Conservation (phyloP, 495 filamentous ascomycete species). For the Trypethelium eluteriae region DNA sequence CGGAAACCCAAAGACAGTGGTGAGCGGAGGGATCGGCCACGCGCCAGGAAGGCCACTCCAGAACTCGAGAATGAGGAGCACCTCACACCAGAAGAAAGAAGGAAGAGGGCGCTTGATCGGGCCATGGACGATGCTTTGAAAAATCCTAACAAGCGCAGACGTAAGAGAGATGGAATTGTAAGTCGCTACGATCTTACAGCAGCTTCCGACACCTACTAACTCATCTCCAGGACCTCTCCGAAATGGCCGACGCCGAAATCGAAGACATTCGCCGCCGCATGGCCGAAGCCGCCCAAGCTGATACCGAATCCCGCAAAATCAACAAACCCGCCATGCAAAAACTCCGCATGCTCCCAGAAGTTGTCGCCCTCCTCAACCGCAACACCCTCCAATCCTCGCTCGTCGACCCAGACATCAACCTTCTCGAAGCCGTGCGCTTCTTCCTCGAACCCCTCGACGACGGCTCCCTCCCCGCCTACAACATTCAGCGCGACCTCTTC, state of each 20-base stretch:
- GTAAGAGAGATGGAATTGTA: conserved; percentile 85
- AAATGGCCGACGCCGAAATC: conserved; percentile 81
- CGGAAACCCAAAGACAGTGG: conserved; percentile 41
- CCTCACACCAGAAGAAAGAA: conserved; percentile 50
- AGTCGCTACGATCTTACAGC: conserved; percentile 33
- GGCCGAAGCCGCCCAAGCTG: conserved; percentile 81
- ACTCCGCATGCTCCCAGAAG: conserved; percentile 88
- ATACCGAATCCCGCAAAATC: conserved; percentile 68
- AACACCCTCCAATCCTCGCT: conserved; percentile 72
- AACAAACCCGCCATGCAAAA: conserved; percentile 83
- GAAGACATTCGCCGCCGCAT: conserved; percentile 80
- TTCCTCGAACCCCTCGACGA: conserved; percentile 90
- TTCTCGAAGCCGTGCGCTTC: conserved; percentile 88
- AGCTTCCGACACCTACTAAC: conserved; percentile 37
- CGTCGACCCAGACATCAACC: conserved; percentile 89
- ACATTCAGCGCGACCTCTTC: conserved; percentile 93
- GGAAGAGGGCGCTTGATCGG: conserved; percentile 59
- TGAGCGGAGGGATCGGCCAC: conserved; percentile 42
- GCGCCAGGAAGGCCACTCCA: conserved; percentile 40
- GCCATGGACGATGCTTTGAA: conserved; percentile 82
- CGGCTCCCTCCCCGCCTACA: conserved; percentile 86
- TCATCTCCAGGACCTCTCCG: conserved; percentile 59
- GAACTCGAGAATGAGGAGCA: conserved; percentile 51
- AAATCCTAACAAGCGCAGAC: conserved; percentile 64
- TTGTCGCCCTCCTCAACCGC: conserved; percentile 77